Evolutionary conservation across 306 rosid species (phyloP).

Genomic region (Casuarina cunninghamiana): DNA sequence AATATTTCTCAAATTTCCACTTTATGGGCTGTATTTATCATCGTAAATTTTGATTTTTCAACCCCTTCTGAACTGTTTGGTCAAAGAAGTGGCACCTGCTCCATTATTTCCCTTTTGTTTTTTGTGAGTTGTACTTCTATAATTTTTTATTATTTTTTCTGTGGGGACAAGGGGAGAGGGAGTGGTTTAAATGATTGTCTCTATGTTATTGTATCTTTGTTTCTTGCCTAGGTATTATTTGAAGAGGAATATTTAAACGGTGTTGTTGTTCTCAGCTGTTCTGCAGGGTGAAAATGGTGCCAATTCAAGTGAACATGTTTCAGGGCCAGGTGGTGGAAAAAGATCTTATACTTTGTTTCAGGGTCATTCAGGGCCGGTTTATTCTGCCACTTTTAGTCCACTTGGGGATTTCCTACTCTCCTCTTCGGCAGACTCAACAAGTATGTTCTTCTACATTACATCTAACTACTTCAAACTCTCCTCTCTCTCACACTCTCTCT

Average conservation of each 20-base stretch:
- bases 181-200: not conserved
- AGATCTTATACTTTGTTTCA: conserved; percentile 78
- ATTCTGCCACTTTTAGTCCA: conserved; percentile 88
- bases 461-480: conserved; percentile 11
- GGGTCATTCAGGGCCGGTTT: conserved; percentile 97
- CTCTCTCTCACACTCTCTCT: not conserved
- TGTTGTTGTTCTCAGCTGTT: conserved; percentile 55
- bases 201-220: not conserved
- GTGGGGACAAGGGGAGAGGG: too few species aligned
- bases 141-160: too few species aligned
- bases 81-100: too few species aligned
- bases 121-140: too few species aligned
- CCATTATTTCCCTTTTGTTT: too few species aligned
- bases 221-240: conserved; percentile 11
- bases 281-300: conserved; percentile 74
- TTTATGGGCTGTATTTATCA: too few species aligned
- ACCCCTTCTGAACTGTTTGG: too few species aligned
- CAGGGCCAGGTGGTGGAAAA: conserved; percentile 60
- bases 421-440: conserved; percentile 89
- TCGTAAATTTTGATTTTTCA: too few species aligned
- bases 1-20: too few species aligned
- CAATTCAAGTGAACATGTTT: conserved; percentile 53
- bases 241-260: conserved; percentile 11
- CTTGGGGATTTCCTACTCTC: conserved; percentile 83
- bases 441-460: conserved; percentile 43